Evolutionary conservation across 2,329 filamentous ascomycete genomes (phyloP).

Genomic region (Magnaporthales sp.): DNA sequence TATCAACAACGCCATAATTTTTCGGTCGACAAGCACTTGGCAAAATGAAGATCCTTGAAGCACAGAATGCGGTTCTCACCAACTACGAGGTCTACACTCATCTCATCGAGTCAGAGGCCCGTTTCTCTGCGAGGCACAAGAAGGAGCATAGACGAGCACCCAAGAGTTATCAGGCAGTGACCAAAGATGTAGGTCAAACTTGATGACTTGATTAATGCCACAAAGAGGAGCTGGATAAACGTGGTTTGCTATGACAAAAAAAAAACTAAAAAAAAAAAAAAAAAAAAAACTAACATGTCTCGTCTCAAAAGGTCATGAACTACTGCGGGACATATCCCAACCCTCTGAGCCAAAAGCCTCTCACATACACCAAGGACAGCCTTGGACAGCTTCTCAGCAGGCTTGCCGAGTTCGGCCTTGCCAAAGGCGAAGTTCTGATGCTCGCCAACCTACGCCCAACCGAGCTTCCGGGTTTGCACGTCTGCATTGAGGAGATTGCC

Average conservation of each 20-base stretch:
- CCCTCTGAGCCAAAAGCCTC: slow-evolving; percentile 46
- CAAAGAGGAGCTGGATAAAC: background rate
- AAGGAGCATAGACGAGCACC: slow-evolving; percentile 3
- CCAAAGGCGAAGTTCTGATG: slow-evolving; percentile 62
- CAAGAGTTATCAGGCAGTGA: slow-evolving; percentile 30
- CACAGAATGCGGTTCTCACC: slow-evolving; percentile 60
- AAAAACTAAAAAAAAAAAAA: slow-evolving; percentile 7
- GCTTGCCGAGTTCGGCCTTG: slow-evolving; percentile 48
- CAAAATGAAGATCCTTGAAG: slow-evolving; percentile 61
- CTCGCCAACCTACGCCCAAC: slow-evolving; percentile 57
- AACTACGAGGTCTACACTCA: slow-evolving; percentile 68
- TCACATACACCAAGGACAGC: slow-evolving; percentile 42
- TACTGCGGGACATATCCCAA: slow-evolving; percentile 48
- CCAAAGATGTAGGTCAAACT: slow-evolving; percentile 48
- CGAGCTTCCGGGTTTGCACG: slow-evolving; percentile 48
- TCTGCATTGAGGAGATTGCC: slow-evolving; percentile 57
- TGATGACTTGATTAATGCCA: background rate
- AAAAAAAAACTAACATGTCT: background rate
- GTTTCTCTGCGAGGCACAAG: slow-evolving; percentile 16
- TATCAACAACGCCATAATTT: background rate
- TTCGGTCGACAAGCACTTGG: background rate
- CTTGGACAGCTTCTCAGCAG: slow-evolving; percentile 45
- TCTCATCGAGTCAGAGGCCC: slow-evolving; percentile 35
- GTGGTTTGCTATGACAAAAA: background rate
- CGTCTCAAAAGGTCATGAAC: slow-evolving; percentile 41